Base-by-base conservation (phyloP, 1,284 basidiomycete genomes). In the Coniferiporia sulphurascens region DNA sequence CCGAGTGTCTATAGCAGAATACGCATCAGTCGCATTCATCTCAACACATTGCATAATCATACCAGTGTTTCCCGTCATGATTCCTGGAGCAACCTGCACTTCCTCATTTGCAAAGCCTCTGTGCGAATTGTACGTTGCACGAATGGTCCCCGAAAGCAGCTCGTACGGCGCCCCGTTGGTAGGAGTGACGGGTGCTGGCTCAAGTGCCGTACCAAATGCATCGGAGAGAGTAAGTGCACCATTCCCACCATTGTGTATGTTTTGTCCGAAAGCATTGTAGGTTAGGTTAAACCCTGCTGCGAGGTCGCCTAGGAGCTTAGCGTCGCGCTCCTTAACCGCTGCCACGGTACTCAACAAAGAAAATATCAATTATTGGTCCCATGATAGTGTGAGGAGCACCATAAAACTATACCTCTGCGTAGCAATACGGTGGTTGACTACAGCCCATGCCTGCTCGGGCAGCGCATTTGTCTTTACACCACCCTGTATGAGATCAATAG, bases 391-490 rank as follows among this genome's bases (percentile, higher is more conserved):
- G 61, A 27, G 69, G 71, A 10, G 75, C 68, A 41, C 73, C 27
- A 69, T 48, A 73, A 69, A 44, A 32, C 36, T 68, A 1, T 41
- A 75, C 74, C 75, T 76, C 46, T 77, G 73, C 17, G 77, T 76
- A 19, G 77, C 77, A 61, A 80, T 76, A 10, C 78, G 75, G 64
- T 79, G 81, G 66, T 87, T 85, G 50, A 86, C 69, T 3, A 82
- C 71, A 1, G 81, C 80, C 65, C 72, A 76, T 0, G 77, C 79
- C 19, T 73, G 72, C 66, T 85, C 84, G 1, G 83, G 83, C 8
- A 85, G 73, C 0, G 82, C 84, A 59, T 85, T 86, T 46, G 76
- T 72, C 70, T 86, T 87, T 52, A 86, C 80, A 3, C 85, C 85
- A 1, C 84, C 85, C 9, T 71, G 66, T 45, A 86, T 74, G 5